These are phyloP conservation scores for Fusarium liriodendri DNA, from an alignment of 2,329 filamentous ascomycete species.

Conservation along the genomic window DNA sequence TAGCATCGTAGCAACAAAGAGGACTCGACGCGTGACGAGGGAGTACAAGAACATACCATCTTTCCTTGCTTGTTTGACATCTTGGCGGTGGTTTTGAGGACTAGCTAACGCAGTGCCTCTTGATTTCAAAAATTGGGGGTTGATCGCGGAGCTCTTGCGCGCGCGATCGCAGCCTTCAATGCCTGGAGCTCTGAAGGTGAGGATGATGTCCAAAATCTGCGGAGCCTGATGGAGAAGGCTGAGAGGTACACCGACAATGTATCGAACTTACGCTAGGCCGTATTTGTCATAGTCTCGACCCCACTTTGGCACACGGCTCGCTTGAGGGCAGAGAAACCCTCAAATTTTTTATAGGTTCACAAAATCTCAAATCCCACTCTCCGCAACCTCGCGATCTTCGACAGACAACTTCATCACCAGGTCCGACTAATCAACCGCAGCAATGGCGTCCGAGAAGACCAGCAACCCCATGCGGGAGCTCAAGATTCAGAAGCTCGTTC, in stretches of 20 bases:
- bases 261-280: conserved; percentile 44
- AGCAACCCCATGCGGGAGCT: conserved; percentile 99
- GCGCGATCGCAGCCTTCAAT: conserved; percentile 55
- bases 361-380: conserved; percentile 46
- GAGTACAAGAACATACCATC: conserved; percentile 78
- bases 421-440: conserved; percentile 52
- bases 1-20: conserved; percentile 66
- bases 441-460: conserved; percentile 79
- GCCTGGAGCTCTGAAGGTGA: conserved; percentile 57
- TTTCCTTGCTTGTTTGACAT: conserved; percentile 90
- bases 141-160: conserved; percentile 52
- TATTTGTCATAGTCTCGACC: neutral
- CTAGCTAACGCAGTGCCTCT: conserved; percentile 48
- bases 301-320: conserved; percentile 42
- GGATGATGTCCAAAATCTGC: conserved; percentile 58
- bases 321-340: conserved; percentile 57
- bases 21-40: conserved; percentile 43
- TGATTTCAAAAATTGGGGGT: conserved; percentile 57
- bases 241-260: conserved; percentile 50
- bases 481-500: conserved; percentile 98
- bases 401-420: conserved; percentile 49
- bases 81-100: conserved; percentile 43
- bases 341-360: conserved; percentile 52
- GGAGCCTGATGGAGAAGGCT: conserved; percentile 57
- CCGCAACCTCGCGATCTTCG: conserved; percentile 42